Evolutionary conservation across 73 alveolate genomes (phyloP).

Genomic region (Paramecium sonneborni): DNA sequence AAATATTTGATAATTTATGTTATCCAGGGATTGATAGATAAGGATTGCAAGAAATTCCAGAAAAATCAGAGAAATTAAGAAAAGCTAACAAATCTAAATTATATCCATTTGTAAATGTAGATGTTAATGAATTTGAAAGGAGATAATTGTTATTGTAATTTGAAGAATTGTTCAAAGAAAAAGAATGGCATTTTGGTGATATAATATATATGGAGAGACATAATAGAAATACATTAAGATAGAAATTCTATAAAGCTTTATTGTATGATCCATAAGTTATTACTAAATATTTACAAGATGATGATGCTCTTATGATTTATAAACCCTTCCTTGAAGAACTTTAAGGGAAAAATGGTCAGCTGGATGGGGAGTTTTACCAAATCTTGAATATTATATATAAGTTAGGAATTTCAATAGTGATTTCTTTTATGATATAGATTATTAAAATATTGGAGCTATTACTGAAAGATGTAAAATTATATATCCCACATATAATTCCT

Average conservation of each 20-base stretch:
- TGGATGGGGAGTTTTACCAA: conserved; percentile 87
- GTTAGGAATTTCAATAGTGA: conserved; percentile 44
- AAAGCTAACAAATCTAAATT: conserved; percentile 74
- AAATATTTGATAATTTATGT: conserved; percentile 55
- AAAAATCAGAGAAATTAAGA: conserved; percentile 76
- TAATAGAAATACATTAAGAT: conserved; percentile 67
- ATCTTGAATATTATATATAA: conserved; percentile 78
- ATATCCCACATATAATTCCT: conserved; percentile 93
- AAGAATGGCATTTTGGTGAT: conserved; percentile 77
- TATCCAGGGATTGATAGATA: conserved; percentile 84
- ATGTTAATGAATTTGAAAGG: conserved; percentile 81
- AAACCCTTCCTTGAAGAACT: conserved; percentile 69
- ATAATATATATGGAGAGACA: conserved; percentile 79
- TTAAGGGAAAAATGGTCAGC: conserved; percentile 78
- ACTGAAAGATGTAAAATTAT: conserved; percentile 81
- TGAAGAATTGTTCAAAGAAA: conserved; percentile 72
- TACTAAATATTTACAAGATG: conserved; percentile 75
- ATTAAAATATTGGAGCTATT: conserved; percentile 80
- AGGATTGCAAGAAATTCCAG: conserved; percentile 83
- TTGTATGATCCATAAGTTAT: conserved; percentile 77
- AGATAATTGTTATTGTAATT: conserved; percentile 68
- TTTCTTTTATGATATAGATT: conserved; percentile 81
- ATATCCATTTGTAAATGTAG: conserved; percentile 81
- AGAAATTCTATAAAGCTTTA: conserved; percentile 74
- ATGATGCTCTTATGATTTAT: conserved; percentile 77